Base-by-base conservation (phyloP, 805 yeast genomes). In the Spathaspora arborariae region DNA sequence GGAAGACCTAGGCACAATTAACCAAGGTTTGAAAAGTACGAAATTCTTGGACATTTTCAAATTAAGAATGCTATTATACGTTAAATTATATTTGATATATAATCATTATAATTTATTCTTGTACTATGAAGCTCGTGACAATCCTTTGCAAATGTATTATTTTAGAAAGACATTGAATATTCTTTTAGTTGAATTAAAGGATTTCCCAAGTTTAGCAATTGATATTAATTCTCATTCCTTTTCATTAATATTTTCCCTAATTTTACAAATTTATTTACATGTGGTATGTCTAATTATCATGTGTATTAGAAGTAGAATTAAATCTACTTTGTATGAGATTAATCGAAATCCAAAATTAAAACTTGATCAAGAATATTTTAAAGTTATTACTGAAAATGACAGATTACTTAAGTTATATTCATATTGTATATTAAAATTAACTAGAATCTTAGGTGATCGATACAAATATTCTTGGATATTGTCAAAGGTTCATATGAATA, bases 51-150 rank as follows among this genome's bases (percentile, higher is more conserved):
- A 18, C 6, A 13, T 42, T 5, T 21, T 42, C 41, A 34, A 22
- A 2, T 42, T 18, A 5, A 9, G 22, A 19, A 20, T 42, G 9
- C n/a, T 42, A 8, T 9, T 42, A 11, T 37, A 13, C 19, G 45
- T 42, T 26, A 42, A 42, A 19, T 20, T 42, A 21, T 42, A 16
- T 20, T 42, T 30, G 22, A 24, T 27, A 13, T 42, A 42, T 11
- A 42, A 34, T 19, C 35, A 42, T 21, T 33, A n/a, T 26, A 16
- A 15, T 16, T 37, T 42, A n/a, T 42, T n/a, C 15, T 26, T 22
- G 19, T 42, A 30, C 19, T 42, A 42, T 26, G 45, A 42, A 37
- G 42, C 45, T 6, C n/a, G 19, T 18, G 10, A 19, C 4, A 35
- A 18, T 19, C 11, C 42, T 9, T 37, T 42, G 11, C 22, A 33